These are phyloP conservation scores for Sporisorium graminicola DNA, from an alignment of 1,284 basidiomycete genomes.

Conservation along the genomic window DNA sequence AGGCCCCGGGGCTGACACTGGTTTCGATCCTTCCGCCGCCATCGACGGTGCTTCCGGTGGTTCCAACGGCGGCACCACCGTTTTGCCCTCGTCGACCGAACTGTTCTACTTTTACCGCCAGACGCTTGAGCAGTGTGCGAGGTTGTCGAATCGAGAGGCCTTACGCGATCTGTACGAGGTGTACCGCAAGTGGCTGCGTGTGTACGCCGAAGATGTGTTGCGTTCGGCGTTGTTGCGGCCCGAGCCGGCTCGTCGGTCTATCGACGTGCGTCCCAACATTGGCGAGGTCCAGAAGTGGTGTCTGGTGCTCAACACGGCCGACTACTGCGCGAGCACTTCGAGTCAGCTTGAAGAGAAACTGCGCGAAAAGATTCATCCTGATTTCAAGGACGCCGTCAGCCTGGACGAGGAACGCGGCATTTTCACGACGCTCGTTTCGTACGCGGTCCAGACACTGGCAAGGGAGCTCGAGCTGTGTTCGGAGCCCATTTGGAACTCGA, in stretches of 20 bases:
- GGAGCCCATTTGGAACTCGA: constrained; percentile 63
- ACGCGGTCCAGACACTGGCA: constrained; percentile 55
- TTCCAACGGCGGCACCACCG: constrained; percentile 76
- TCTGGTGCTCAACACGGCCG: constrained; percentile 92
- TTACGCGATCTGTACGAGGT: constrained; percentile 62
- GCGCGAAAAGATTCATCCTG: constrained; percentile 80
- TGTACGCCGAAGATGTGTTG: constrained; percentile 86
- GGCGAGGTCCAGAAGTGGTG: constrained; percentile 61
- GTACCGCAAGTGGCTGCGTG: constrained; percentile 91
- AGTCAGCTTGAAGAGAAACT: constrained; percentile 93
- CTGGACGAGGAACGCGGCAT: constrained; percentile 87
- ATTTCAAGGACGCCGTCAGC: constrained; percentile 82
- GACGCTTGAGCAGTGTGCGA: constrained; percentile 91
- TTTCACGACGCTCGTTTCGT: constrained; percentile 73
- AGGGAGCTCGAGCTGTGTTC: constrained; percentile 55
- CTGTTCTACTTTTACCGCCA: constrained; percentile 97
- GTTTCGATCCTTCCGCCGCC: constrained; percentile 73
- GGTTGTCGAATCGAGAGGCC: constrained; percentile 63
- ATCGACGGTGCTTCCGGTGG: constrained; percentile 72
- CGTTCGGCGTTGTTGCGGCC: constrained; percentile 79
- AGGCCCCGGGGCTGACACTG: constrained; percentile 69
- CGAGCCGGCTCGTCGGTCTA: constrained; percentile 47
- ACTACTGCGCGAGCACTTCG: constrained; percentile 94
- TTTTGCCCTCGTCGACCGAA: constrained; percentile 93
- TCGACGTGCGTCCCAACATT: constrained; percentile 54